Conservation (phyloP, 306 rosid species). For the Begonia loranthoides region DNA sequence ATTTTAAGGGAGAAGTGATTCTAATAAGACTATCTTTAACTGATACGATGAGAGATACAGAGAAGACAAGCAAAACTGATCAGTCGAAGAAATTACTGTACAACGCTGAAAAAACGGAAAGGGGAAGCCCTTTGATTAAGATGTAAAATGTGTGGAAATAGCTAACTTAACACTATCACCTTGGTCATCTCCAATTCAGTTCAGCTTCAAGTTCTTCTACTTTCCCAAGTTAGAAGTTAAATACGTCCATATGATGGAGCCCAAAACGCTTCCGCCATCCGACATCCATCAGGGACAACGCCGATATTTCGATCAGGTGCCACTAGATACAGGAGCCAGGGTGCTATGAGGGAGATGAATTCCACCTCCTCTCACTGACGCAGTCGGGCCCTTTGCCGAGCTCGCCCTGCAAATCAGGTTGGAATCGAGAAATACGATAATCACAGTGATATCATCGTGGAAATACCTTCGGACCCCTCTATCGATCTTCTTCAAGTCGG, state of each 20-base stretch:
- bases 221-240: no score
- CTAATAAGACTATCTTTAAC: no score
- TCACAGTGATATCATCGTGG: conserved; percentile 80
- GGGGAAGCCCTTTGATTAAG: neutral
- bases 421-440: conserved; percentile 64
- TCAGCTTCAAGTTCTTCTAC: neutral
- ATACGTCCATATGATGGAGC: no score
- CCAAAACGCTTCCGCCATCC: neutral
- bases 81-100: neutral
- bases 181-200: neutral
- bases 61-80: neutral
- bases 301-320: neutral
- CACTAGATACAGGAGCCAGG: conserved; percentile 19
- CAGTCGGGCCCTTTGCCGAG: conserved; percentile 34
- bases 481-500: conserved; percentile 75
- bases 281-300: neutral
- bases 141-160: neutral
- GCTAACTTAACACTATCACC: neutral
- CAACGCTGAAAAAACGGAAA: neutral
- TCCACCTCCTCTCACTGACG: conserved; percentile 65
- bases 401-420: conserved; percentile 71
- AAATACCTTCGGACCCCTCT: conserved; percentile 88
- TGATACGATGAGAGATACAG: neutral
- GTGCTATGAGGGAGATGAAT: conserved; percentile 26
- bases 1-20: no score